Evolutionary conservation across 2,329 filamentous ascomycete genomes (phyloP), one percentile per base, ranked within the genome.

Genomic region (Penicillium expansum): DNA sequence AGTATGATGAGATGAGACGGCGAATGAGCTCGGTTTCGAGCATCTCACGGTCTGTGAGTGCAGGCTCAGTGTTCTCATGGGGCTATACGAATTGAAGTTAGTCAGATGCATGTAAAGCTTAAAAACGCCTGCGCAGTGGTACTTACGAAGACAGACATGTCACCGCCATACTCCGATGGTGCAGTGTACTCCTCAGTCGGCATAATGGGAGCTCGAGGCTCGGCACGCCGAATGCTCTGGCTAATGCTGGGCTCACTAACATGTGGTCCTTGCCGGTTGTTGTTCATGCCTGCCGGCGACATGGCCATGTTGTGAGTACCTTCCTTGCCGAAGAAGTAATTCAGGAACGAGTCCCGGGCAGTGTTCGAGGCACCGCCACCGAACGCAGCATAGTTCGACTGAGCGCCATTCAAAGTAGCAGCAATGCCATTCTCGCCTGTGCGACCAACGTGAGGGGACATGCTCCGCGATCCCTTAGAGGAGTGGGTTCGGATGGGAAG

Each of bases 271-370:
- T 96, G 91, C 63, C 92, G 82, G 64, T 75, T 77, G 47, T 67
- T 62, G 13, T 74, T 77, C 33, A 74, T 59, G 35, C 64, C 69
- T 56, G 62, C 74, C 62, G 75, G 79, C 63, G 75, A 71, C 60
- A 74, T 73, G 57, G 73, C 76, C 44, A 79, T 69, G 58, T 78
- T 69, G 56, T 80, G 77, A 32, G 80, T 75, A 38, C 84, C 81
- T 60, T 99, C 94, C 72, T 99, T 97, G 67, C 94, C 92, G 69
- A 99, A 99, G 77, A 99, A 99, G 76, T 99, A 99, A 76, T 93
- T 97, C 60, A 99, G 76, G 80, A 99, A 99, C 0, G 92, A 95
- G 76, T 99, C 94, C 60, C 88, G 85, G 39, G 90, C 85, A 58
- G 79, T 83, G 55, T 87, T 86, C 48, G 83, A 73, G 5, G 79